These are phyloP conservation scores for Wickerhamomyces chambardii DNA, from an alignment of 805 yeast species.

Conservation along the genomic window DNA sequence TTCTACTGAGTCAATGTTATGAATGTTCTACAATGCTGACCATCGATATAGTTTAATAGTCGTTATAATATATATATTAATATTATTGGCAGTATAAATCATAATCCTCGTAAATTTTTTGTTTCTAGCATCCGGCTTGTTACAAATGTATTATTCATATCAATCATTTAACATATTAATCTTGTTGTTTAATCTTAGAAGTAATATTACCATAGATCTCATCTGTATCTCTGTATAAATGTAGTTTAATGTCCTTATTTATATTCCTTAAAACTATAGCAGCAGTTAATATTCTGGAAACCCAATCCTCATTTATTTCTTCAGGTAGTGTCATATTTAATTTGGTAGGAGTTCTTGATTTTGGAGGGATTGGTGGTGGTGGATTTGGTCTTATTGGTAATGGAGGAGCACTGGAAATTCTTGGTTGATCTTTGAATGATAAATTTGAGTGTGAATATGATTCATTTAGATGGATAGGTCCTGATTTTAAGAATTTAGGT, in stretches of 20 bases:
- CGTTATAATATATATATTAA: too few species aligned
- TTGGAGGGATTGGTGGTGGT: constrained; percentile 23
- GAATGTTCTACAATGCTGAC: too few species aligned
- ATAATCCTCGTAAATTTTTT: too few species aligned
- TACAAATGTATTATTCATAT: too few species aligned
- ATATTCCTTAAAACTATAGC: constrained; percentile 10
- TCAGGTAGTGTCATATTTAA: constrained; percentile 23
- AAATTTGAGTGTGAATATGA: constrained; percentile 1
- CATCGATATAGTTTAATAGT: too few species aligned
- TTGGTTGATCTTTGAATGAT: neutral
- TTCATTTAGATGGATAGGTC: neutral
- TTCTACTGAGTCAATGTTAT: too few species aligned
- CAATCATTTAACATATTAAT: too few species aligned
- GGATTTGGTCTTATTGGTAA: constrained; percentile 19
- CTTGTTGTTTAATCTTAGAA: constrained; percentile 8
- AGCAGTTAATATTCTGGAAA: constrained; percentile 31
- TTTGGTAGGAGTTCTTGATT: constrained; percentile 2
- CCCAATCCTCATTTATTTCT: constrained; percentile 49
- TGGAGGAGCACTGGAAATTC: constrained; percentile 10
- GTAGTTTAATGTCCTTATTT: constrained; percentile 7
- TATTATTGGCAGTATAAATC: too few species aligned
- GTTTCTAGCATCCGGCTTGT: too few species aligned
- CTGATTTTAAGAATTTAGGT: constrained; percentile 10
- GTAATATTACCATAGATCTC: constrained; percentile 17
- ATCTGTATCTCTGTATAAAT: constrained; percentile 12